These are phyloP conservation scores for Annona cherimola DNA, from an alignment of 164 flowering plant genomes.

Conservation along the genomic window DNA sequence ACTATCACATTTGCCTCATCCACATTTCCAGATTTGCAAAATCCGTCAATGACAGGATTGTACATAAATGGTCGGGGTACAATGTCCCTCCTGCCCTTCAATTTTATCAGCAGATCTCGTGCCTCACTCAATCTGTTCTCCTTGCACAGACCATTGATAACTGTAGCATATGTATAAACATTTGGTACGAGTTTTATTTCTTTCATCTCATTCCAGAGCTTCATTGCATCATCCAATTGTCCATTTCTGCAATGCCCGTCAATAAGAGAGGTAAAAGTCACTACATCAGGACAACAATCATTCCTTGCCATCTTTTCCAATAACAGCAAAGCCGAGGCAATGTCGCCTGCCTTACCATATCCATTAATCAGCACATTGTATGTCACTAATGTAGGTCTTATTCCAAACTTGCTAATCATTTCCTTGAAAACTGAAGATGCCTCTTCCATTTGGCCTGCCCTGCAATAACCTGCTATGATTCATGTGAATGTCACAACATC, in stretches of 20 bases:
- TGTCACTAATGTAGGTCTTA: conserved; percentile 49
- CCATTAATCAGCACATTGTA: conserved; percentile 79
- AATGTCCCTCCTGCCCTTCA: conserved; percentile 32
- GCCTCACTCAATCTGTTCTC: conserved; percentile 70
- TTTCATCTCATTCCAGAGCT: conserved; percentile 61
- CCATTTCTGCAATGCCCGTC: conserved; percentile 68
- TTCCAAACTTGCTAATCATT: conserved; percentile 40
- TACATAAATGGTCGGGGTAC: conserved; percentile 62
- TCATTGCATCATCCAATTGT: conserved; percentile 49
- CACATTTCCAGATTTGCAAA: conserved; percentile 83
- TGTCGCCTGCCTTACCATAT: conserved; percentile 60
- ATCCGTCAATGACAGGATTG: conserved; percentile 88
- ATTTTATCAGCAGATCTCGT: conserved; percentile 45
- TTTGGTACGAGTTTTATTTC: conserved; percentile 51
- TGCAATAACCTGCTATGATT: conserved; percentile 66
- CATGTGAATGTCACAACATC: conserved; percentile 70
- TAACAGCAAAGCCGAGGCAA: conserved; percentile 40
- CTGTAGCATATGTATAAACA: conserved; percentile 55
- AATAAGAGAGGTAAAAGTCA: conserved; percentile 69
- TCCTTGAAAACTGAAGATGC: conserved; percentile 48
- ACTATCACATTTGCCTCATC: conserved; percentile 73
- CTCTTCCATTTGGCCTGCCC: conserved; percentile 49
- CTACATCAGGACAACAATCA: conserved; percentile 63
- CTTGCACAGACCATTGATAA: conserved; percentile 68
- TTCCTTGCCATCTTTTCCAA: conserved; percentile 45